These are phyloP conservation scores for Hyaloscypha finlandica DNA, from an alignment of 495 filamentous ascomycete species.

Conservation along the genomic window DNA sequence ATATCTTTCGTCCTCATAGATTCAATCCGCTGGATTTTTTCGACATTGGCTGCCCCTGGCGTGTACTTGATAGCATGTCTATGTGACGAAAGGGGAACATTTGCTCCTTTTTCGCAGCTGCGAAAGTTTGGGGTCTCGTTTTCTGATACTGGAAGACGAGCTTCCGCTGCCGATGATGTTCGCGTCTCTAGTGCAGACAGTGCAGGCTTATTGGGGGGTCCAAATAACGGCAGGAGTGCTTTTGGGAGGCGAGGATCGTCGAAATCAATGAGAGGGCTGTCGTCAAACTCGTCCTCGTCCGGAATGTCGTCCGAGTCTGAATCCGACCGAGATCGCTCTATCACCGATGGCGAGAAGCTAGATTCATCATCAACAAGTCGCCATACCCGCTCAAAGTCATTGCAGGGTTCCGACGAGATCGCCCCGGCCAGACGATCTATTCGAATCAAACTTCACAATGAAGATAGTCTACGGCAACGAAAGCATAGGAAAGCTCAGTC, in stretches of 20 bases:
- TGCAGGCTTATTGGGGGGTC: constrained; percentile 4
- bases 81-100: constrained; percentile 76
- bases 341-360: constrained; percentile 27
- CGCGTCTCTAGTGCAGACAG: constrained; percentile 38
- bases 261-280: constrained; percentile 26
- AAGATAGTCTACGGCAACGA: constrained; percentile 67
- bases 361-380: constrained; percentile 18
- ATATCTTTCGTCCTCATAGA: constrained; percentile 58
- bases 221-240: constrained; percentile 9
- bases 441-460: constrained; percentile 86
- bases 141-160: constrained; percentile 36
- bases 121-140: constrained; percentile 47
- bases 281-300: constrained; percentile 63
- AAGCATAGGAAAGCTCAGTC: constrained; percentile 58
- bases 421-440: constrained; percentile 76
- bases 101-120: constrained; percentile 68
- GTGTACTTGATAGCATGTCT: constrained; percentile 79
- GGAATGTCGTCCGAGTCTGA: constrained; percentile 61
- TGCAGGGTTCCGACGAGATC: constrained; percentile 51
- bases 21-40: constrained; percentile 73
- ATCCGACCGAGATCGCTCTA: constrained; percentile 48
- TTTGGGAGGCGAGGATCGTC: constrained; percentile 11
- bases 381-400: constrained; percentile 36
- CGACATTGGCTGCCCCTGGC: constrained; percentile 74
- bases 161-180: constrained; percentile 40